Conservation (phyloP, 441 rosid genomes). For the Eutrema salsugineum region DNA sequence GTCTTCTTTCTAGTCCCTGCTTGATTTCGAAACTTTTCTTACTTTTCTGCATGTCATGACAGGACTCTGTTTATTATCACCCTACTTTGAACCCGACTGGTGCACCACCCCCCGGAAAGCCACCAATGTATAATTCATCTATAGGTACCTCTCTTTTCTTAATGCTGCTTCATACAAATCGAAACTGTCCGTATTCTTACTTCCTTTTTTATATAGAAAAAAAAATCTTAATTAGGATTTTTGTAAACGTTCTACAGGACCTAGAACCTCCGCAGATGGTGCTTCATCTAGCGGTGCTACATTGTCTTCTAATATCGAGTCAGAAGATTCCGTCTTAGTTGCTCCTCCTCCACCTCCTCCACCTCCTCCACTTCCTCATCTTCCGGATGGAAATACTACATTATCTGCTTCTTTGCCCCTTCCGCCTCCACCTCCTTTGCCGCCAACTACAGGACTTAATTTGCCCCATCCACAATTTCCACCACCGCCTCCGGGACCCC, state of each 20-base stretch:
- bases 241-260: constrained; percentile 45
- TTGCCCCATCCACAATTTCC: constrained; percentile 67
- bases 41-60: constrained; percentile 26
- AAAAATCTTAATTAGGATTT: neutral
- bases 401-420: constrained; percentile 56
- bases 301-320: constrained; percentile 51
- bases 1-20: constrained; percentile 13
- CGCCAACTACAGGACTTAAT: constrained; percentile 53
- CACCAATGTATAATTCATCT: constrained; percentile 90
- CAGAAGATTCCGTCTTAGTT: constrained; percentile 55
- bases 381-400: constrained; percentile 52
- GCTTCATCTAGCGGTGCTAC: constrained; percentile 60
- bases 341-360: constrained; percentile 22
- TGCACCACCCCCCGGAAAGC: constrained; percentile 99
- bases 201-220: neutral
- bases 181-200: constrained; percentile 3
- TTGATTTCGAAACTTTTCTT: neutral
- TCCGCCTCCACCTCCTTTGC: constrained; percentile 84
- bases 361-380: constrained; percentile 66
- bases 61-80: constrained; percentile 98
- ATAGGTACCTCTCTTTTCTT: constrained; percentile 48
- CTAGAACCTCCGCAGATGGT: constrained; percentile 68
- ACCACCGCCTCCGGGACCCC: constrained; percentile 95
- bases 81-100: constrained; percentile 96
- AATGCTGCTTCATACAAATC: constrained; percentile 1